A percentile compares a stretch with the other conserved stretches of the same genome.
These are phyloP conservation scores for Sphaerulina vaccinii DNA, from an alignment of 2,329 filamentous ascomycete species.

Conservation along the genomic window DNA sequence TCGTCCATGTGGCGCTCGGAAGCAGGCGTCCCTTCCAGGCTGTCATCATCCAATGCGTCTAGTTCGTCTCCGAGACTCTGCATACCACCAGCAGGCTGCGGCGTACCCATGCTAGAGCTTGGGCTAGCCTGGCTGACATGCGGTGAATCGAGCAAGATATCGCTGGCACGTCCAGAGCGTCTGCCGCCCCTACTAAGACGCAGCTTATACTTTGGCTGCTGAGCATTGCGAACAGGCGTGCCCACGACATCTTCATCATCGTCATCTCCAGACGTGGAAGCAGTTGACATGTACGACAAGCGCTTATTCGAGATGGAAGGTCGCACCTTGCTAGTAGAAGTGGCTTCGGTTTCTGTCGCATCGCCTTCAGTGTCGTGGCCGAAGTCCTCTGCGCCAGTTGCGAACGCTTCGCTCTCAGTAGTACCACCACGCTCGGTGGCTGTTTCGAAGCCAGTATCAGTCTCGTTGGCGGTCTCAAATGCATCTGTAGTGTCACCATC, in stretches of 20 bases:
- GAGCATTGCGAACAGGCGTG: conserved; percentile 63
- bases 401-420: conserved; percentile 84
- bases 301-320: conserved; percentile 48
- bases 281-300: conserved; percentile 78
- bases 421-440: conserved; percentile 71
- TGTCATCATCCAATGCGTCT: conserved; percentile 64
- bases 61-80: conserved; percentile 92
- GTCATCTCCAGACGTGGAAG: conserved; percentile 80
- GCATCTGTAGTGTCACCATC: conserved; percentile 59
- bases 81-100: conserved; percentile 49
- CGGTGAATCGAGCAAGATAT: conserved; percentile 35
- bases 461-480: conserved; percentile 76
- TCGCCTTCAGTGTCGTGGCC: conserved; percentile 69
- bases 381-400: conserved; percentile 78
- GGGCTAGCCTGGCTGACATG: conserved; percentile 27
- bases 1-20: conserved; percentile 21
- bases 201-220: conserved; percentile 69
- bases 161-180: conserved; percentile 51
- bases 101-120: conserved; percentile 38
- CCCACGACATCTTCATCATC: conserved; percentile 55
- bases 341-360: conserved; percentile 79
- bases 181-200: conserved; percentile 61
- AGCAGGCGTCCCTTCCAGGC: conserved; percentile 48
- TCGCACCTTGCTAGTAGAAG: conserved; percentile 19
- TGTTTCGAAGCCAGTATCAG: conserved; percentile 63